Conservation (phyloP, 2,329 filamentous ascomycete species). For the Ascocoryne sarcoides region DNA sequence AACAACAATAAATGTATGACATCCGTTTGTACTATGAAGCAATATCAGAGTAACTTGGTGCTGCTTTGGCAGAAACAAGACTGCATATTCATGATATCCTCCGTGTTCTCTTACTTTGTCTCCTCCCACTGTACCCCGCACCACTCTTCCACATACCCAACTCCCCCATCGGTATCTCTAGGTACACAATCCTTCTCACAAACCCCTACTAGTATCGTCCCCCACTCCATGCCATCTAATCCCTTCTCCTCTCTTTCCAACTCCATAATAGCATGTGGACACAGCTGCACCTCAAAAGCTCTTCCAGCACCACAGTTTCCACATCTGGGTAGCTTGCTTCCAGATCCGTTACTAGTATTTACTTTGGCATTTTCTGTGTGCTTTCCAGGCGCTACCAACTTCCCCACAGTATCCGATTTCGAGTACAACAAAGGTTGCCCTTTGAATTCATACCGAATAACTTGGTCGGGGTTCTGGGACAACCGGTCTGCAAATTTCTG, state of each 20-base stretch:
- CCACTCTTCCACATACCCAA: conserved; percentile 90
- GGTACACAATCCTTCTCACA: conserved; percentile 73
- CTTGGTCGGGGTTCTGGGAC: conserved; percentile 73
- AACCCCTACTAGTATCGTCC: conserved; percentile 79
- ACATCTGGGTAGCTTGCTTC: conserved; percentile 50
- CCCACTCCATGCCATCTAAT: conserved; percentile 94
- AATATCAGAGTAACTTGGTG: no score
- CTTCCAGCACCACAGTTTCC: conserved; percentile 64
- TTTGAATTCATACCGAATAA: conserved; percentile 70
- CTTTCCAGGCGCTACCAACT: conserved; percentile 38
- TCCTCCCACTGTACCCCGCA: conserved; percentile 98
- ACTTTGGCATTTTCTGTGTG: conserved; percentile 18
- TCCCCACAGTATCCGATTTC: conserved; percentile 65
- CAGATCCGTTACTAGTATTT: conserved; percentile 19
- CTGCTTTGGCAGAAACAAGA: no score
- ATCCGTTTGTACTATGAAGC: no score
- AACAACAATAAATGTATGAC: no score
- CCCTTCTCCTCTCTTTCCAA: conserved; percentile 64
- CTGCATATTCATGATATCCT: no score
- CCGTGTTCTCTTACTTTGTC: conserved; percentile 30
- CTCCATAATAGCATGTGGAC: conserved; percentile 81
- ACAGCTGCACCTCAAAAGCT: conserved; percentile 87
- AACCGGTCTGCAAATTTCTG: conserved; percentile 73
- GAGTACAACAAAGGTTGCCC: conserved; percentile 73
- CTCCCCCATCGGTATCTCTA: conserved; percentile 47